Evolutionary conservation across 805 yeast species (phyloP).

Genomic region (Huiozyma naganishii): DNA sequence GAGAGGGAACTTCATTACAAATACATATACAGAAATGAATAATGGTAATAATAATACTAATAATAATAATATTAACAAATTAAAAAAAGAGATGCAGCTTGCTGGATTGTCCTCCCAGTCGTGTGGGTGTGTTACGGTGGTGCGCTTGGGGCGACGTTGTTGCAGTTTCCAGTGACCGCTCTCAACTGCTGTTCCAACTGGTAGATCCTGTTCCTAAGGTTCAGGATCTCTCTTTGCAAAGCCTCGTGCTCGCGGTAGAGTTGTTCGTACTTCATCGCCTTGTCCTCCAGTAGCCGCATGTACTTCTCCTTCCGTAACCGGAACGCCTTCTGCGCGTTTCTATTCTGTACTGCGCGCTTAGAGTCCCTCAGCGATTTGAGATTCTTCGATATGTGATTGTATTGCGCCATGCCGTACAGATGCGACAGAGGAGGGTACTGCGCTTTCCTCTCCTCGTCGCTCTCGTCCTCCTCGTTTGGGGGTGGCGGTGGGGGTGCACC

Average conservation of each 20-base stretch:
- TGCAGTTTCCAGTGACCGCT: neutral
- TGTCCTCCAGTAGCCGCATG: slow-evolving; percentile 65
- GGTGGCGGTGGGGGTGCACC: neutral
- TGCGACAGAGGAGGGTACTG: neutral
- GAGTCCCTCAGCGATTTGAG: slow-evolving; percentile 29
- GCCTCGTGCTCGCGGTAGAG: slow-evolving; percentile 38
- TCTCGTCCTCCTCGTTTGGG: neutral
- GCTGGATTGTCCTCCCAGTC: too few species aligned
- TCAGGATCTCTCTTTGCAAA: slow-evolving; percentile 4
- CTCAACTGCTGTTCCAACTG: slow-evolving; percentile 4
- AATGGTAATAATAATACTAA: too few species aligned
- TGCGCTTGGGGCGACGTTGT: too few species aligned
- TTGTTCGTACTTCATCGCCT: slow-evolving; percentile 50
- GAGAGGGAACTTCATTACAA: too few species aligned
- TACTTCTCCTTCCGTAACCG: slow-evolving; percentile 73
- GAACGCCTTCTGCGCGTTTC: slow-evolving; percentile 86
- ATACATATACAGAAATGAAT: too few species aligned
- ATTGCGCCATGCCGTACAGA: neutral
- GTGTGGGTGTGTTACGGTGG: too few species aligned
- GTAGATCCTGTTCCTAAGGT: slow-evolving; percentile 2
- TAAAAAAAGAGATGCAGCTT: too few species aligned
- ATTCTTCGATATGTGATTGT: neutral
- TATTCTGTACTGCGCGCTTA: slow-evolving; percentile 82
- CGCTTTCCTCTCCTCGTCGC: neutral
- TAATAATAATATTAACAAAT: too few species aligned